phyloP scores from a whole-genome alignment of 306 rosid species.

The Rosa multiflora region DNA sequence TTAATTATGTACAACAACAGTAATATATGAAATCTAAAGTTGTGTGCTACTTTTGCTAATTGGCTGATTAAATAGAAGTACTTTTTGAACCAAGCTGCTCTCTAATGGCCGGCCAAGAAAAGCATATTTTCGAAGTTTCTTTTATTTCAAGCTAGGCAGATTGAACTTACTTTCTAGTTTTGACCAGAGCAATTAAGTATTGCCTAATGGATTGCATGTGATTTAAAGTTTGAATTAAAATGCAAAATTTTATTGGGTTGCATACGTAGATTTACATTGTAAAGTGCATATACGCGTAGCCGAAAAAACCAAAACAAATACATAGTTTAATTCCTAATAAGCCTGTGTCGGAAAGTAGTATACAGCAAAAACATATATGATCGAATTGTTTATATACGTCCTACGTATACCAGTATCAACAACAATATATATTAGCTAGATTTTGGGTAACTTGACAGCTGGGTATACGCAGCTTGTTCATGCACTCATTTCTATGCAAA shows the following conservation, averaged over 20 bases:
- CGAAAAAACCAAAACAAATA: not conserved
- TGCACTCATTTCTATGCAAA: not conserved
- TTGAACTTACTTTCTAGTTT: not conserved
- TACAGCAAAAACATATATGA: not conserved
- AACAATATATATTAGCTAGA: not conserved
- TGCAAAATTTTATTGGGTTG: not conserved
- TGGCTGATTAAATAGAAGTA: not conserved
- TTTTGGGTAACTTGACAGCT: not conserved
- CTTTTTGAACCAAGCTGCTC: not conserved
- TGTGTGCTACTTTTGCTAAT: slow-evolving; percentile 3
- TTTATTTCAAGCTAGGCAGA: not conserved
- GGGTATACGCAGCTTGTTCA: slow-evolving; percentile 11
- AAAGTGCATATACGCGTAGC: slow-evolving; percentile 27
- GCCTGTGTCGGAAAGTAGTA: slow-evolving; percentile 23
- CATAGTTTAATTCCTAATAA: not conserved
- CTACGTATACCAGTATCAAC: not conserved
- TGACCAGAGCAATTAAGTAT: not conserved
- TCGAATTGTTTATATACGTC: not conserved
- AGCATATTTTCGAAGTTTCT: not conserved
- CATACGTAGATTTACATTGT: slow-evolving; percentile 1
- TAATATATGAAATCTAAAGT: not conserved
- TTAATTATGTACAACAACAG: not conserved
- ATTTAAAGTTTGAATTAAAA: not conserved
- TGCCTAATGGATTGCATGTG: not conserved
- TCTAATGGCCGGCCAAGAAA: slow-evolving; percentile 8